Base-by-base conservation (phyloP, 2,329 filamentous ascomycete species). In the Pseudomassariella vexata region DNA sequence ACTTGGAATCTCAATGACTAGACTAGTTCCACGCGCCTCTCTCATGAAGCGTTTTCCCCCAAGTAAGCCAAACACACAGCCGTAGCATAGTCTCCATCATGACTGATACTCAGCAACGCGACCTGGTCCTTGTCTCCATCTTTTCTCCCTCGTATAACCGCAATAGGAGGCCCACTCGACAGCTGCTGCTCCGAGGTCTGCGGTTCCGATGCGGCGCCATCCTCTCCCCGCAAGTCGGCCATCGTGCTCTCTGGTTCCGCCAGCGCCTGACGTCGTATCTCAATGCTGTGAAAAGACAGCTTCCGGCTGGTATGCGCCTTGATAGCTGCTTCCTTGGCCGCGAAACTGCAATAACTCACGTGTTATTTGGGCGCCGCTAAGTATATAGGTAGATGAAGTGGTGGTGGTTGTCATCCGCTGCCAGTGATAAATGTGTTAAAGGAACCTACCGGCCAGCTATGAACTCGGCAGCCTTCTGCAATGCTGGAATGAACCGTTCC, bases 61-160 rank as follows among this genome's bases (percentile, higher is more conserved):
- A n/a, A n/a, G n/a, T n/a, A n/a, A n/a, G n/a, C n/a, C 19, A 34
- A 15, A 15, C 80, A 84, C 1, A 81, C 67, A 6, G 82, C 83
- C 14, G 73, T 79, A 8, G 87, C 87, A 59, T 88, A 94, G 6
- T 86, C 81, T 2, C 76, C 80, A 56, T 95, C 89, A 54, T 95
- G 89, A 48, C 83, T 92, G 46, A 95, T 94, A 38, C 82, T 90
- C 26, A 95, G 53, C 48, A 75, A 67, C 10, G 79, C 86, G 30
- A 76, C 64, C 42, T 77, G 71, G 24, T 44, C 52, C 12, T 36
- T 48, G 11, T 35, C 47, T 2, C 37, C 45, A 18, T 42, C 41
- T n/a, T n/a, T n/a, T n/a, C n/a, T n/a, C 6, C 49, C 52, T 38
- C 44, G 53, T 36, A 72, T 59, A 30, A 68, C 45, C 6, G 63